phyloP scores from a whole-genome alignment of 148 eudicot species.

The Camellia granthamiana region DNA sequence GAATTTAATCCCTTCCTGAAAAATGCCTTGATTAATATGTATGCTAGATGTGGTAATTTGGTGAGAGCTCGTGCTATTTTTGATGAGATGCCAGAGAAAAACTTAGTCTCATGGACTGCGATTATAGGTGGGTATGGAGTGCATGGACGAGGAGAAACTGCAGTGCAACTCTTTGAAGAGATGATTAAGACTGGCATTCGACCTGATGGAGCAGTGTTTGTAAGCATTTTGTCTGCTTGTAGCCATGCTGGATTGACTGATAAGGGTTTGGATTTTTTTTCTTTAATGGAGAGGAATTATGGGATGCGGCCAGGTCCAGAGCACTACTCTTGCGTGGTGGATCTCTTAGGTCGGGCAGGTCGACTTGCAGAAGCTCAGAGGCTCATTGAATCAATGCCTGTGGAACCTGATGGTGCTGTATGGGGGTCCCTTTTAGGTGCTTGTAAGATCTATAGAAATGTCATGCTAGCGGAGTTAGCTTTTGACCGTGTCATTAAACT shows the following conservation, averaged over 20 bases:
- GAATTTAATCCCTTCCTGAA: slow-evolving; percentile 43
- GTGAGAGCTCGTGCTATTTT: slow-evolving; percentile 58
- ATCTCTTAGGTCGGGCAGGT: slow-evolving; percentile 82
- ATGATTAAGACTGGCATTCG: slow-evolving; percentile 56
- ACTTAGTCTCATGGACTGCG: slow-evolving; percentile 71
- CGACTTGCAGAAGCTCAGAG: slow-evolving; percentile 57
- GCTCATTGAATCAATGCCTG: slow-evolving; percentile 63
- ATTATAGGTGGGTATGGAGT: slow-evolving; percentile 77
- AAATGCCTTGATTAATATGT: slow-evolving; percentile 69
- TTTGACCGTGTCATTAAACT: slow-evolving; percentile 49
- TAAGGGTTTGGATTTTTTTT: slow-evolving; percentile 58
- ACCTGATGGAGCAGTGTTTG: slow-evolving; percentile 65
- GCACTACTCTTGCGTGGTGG: slow-evolving; percentile 74
- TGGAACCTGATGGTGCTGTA: slow-evolving; percentile 66
- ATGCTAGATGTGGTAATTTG: slow-evolving; percentile 75
- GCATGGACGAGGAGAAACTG: slow-evolving; percentile 70
- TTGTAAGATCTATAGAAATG: slow-evolving; percentile 71
- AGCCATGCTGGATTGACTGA: slow-evolving; percentile 77
- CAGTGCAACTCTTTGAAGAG: slow-evolving; percentile 56
- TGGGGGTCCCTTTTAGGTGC: slow-evolving; percentile 92
- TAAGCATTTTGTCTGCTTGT: slow-evolving; percentile 65
- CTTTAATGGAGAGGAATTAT: slow-evolving; percentile 50
- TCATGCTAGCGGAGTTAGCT: slow-evolving; percentile 59
- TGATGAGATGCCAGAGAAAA: slow-evolving; percentile 49
- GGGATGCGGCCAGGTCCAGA: slow-evolving; percentile 52